Conservation (phyloP, 441 rosid genomes). For the Hypseocharis bilobata region DNA sequence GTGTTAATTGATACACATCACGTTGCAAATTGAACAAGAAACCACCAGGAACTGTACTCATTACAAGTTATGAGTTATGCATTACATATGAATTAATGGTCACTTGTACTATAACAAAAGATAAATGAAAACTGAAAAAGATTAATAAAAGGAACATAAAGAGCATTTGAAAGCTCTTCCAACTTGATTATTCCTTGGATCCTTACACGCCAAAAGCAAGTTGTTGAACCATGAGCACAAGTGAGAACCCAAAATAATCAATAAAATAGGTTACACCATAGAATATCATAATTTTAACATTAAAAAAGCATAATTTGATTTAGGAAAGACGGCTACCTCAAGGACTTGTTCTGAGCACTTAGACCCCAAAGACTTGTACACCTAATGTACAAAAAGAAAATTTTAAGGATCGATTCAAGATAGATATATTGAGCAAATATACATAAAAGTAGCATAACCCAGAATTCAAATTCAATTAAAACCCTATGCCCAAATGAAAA, state of each 20-base stretch:
- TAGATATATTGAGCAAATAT: neutral
- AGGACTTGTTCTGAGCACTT: constrained; percentile 57
- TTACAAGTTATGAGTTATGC: no score
- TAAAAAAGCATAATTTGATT: neutral
- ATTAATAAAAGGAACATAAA: no score
- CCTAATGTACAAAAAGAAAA: constrained; percentile 31
- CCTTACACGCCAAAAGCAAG: constrained; percentile 1
- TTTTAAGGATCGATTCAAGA: neutral
- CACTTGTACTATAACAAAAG: no score
- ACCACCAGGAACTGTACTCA: no score
- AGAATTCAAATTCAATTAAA: neutral
- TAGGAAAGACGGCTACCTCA: constrained; percentile 43
- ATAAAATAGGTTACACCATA: neutral
- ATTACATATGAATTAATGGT: no score
- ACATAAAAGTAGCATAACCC: neutral
- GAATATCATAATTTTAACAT: neutral
- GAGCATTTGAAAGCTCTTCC: no score
- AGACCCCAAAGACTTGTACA: constrained; percentile 70
- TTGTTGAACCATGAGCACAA: neutral
- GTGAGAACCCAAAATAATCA: neutral
- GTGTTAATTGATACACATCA: neutral
- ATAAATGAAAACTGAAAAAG: no score
- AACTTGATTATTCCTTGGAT: neutral
- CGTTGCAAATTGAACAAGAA: neutral
- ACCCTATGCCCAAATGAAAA: neutral